Evolutionary conservation across 75 land plant species (phyloP), one percentile per base, ranked within the genome.

Genomic region (Isoetes taiwanensis): DNA sequence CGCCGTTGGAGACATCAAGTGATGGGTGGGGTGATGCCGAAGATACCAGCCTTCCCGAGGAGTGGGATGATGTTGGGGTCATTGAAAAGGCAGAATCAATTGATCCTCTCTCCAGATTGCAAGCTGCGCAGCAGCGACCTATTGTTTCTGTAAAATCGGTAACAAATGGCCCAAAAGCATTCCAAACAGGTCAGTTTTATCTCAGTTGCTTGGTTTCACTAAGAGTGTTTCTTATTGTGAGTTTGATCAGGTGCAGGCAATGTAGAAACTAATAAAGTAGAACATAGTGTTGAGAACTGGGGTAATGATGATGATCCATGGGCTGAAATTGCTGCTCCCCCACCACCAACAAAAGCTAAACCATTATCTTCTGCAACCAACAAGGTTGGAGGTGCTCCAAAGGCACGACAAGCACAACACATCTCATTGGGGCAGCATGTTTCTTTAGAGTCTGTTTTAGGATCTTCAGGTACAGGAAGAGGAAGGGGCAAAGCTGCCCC

Each of bases 21-120:
- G 90, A 91, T 67, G 97, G 97, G 14, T 91, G 97, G 97, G 97
- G 94, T 54, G 97, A 83, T 37, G 52, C 77, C 32, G 85, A 86
- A 53, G 80, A 78, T 34, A 76, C 77, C 10, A 59, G 59, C 39
- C 41, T 52, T 41, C 81, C 64, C 32, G 84, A 66, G 1, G 71
- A 68, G 48, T 80, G 81, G 0, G 74, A 64, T 66, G 99, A 94
- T 64, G 52, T 94, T 46, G 96, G 85, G 30, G 67, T 77, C 35
- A 59, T 71, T 8, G 81, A 77, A 38, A 78, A 74, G 37, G 67
- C 67, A 31, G 83, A 79, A 59, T 74, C 84, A 34, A 25, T 72
- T 56, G 55, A 83, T 41, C 71, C 75, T 34, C 90, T 88, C 32
- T 74, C 90, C 43, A 81, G 66, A 53, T 81, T 89, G 53, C 86